phyloP scores from a whole-genome alignment of 352 stramenopile species.

The Phytophthora vignae region DNA sequence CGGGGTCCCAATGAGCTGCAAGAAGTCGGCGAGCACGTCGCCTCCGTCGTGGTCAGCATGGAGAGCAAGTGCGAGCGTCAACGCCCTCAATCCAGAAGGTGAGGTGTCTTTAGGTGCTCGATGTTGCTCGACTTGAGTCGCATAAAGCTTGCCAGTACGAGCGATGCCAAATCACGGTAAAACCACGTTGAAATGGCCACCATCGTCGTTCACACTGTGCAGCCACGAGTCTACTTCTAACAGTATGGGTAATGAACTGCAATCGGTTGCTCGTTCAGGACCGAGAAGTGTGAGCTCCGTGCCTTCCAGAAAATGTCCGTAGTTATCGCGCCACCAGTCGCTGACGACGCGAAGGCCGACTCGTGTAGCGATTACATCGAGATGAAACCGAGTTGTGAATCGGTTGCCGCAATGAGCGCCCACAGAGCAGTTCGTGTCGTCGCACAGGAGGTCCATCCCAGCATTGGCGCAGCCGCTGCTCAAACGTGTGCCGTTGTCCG shows the following conservation, averaged over 20 bases:
- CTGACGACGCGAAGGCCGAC: too few species aligned
- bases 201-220: conserved; percentile 25
- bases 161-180: conserved; percentile 39
- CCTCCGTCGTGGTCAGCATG: conserved; percentile 23
- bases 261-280: background rate
- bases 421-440: too few species aligned
- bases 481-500: too few species aligned
- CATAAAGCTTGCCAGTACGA: conserved; percentile 7
- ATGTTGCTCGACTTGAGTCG: conserved; percentile 1
- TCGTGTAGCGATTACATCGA: too few species aligned
- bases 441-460: too few species aligned
- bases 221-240: conserved; percentile 29
- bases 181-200: conserved; percentile 30
- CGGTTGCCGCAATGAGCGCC: too few species aligned
- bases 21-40: conserved; percentile 24
- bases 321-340: conserved; percentile 10
- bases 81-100: conserved; percentile 12
- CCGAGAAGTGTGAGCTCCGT: conserved; percentile 17
- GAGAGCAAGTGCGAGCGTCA: conserved; percentile 27
- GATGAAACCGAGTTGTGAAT: too few species aligned
- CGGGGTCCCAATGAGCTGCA: conserved; percentile 36
- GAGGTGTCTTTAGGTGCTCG: background rate
- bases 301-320: conserved; percentile 23
- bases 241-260: conserved; percentile 1
- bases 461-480: too few species aligned